phyloP scores from a whole-genome alignment of 495 filamentous ascomycete species.

The Penicillium crystallinum region DNA sequence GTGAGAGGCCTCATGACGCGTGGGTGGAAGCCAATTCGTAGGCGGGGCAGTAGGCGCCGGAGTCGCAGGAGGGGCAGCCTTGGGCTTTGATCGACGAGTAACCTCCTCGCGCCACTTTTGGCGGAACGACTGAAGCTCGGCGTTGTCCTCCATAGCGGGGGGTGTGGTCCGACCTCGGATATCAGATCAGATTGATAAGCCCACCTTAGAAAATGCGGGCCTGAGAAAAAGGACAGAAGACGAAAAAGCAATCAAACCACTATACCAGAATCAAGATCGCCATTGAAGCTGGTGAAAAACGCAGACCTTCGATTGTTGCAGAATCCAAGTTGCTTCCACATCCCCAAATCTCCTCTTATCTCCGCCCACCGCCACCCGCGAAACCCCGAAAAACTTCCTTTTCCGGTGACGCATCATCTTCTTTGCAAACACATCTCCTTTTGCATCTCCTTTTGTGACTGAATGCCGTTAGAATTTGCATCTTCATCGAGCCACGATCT shows the following conservation, averaged over 20 bases:
- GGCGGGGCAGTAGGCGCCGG: constrained; percentile 22
- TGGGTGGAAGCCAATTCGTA: constrained; percentile 28
- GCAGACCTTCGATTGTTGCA: not conserved
- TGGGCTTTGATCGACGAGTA: constrained; percentile 44
- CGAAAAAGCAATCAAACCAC: not conserved
- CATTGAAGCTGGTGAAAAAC: constrained; percentile 10
- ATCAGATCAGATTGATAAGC: constrained; percentile 33
- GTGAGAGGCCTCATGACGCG: constrained; percentile 29
- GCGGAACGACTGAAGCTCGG: constrained; percentile 76
- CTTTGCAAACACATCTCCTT: not conserved
- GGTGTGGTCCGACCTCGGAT: constrained; percentile 24
- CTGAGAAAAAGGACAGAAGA: constrained; percentile 5
- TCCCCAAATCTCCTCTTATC: constrained; percentile 16
- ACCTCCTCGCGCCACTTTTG: constrained; percentile 82
- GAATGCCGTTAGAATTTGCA: constrained; percentile 18
- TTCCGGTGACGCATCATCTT: constrained; percentile 16
- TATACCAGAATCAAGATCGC: constrained; percentile 7
- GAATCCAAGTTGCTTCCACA: not conserved
- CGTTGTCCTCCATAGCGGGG: constrained; percentile 54
- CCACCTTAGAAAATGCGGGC: constrained; percentile 7
- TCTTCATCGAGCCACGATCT: constrained; percentile 6
- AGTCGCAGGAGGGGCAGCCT: constrained; percentile 9
- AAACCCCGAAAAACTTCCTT: constrained; percentile 29
- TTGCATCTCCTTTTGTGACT: not conserved
- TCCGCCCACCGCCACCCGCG: constrained; percentile 27